These are phyloP conservation scores for Aspergillus tanneri DNA, from an alignment of 2,329 filamentous ascomycete species.

Conservation along the genomic window DNA sequence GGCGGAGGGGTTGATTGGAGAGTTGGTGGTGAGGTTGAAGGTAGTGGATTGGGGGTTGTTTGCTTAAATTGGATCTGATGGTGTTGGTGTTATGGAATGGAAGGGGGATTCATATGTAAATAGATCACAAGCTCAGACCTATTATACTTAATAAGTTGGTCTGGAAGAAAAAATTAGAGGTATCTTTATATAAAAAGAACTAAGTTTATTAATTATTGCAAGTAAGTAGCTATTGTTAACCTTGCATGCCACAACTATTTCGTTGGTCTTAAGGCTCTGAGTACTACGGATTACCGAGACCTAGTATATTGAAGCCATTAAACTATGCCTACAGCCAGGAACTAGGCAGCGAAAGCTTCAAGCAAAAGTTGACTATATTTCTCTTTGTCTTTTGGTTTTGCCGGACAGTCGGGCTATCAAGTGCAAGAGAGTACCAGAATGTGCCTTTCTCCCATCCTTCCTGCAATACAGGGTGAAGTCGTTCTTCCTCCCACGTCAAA, in stretches of 20 bases:
- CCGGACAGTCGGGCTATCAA: constrained; percentile 25
- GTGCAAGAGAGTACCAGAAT: constrained; percentile 29
- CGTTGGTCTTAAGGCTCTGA: no score
- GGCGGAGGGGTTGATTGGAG: constrained; percentile 33
- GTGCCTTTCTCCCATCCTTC: constrained; percentile 25
- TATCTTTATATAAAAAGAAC: constrained; percentile 3
- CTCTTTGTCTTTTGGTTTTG: constrained; percentile 23
- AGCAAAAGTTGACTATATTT: constrained; percentile 18
- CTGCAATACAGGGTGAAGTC: constrained; percentile 11
- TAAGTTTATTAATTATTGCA: no score
- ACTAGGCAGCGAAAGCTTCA: constrained; percentile 14
- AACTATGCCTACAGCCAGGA: no score
- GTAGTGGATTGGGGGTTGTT: constrained; percentile 82
- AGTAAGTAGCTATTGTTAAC: no score
- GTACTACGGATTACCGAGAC: no score
- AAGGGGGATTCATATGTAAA: background rate
- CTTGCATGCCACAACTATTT: no score
- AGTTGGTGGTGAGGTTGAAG: constrained; percentile 70
- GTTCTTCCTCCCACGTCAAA: background rate
- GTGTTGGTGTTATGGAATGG: background rate
- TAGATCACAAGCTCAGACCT: no score
- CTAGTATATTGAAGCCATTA: no score
- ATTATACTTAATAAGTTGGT: no score
- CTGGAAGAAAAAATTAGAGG: no score
- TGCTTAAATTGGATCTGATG: constrained; percentile 24